Percentiles rank a stretch among this genome's conserved stretches.
Conservation (phyloP, 139 green algal species). For the Micractinium sp. region DNA sequence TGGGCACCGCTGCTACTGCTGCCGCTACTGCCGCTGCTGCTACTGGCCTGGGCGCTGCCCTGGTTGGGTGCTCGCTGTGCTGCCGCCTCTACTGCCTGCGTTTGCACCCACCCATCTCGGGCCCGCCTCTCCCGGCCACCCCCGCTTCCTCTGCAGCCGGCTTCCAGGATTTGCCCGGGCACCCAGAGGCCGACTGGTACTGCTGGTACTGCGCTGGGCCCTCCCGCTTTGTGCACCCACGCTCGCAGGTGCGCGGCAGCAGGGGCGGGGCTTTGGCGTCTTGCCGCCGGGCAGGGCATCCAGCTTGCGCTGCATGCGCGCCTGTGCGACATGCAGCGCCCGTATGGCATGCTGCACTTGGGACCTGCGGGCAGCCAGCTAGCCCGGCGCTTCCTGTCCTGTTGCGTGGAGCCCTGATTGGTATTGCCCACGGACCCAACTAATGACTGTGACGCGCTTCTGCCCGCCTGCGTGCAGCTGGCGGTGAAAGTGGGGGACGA, state of each 20-base stretch:
- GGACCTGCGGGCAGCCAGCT: too few species aligned
- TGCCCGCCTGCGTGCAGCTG: not conserved
- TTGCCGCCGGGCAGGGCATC: not conserved
- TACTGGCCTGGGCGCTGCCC: not conserved
- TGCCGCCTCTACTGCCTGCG: not conserved
- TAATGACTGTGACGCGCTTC: too few species aligned
- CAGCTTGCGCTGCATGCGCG: not conserved
- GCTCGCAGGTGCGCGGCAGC: not conserved
- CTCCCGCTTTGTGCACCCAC: not conserved
- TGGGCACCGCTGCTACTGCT: not conserved
- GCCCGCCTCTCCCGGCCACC: not conserved
- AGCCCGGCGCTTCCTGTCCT: too few species aligned
- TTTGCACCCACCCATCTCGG: not conserved
- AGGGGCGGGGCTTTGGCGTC: not conserved
- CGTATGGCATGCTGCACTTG: too few species aligned
- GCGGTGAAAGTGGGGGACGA: not conserved
- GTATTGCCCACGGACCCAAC: too few species aligned
- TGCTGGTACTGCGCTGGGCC: constrained; percentile 24
- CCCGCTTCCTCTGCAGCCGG: not conserved
- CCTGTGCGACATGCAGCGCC: not conserved
- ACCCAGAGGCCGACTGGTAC: not conserved
- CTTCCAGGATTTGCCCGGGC: not conserved
- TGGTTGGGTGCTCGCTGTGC: not conserved
- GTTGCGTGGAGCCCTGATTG: too few species aligned
- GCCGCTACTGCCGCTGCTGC: not conserved